These are phyloP conservation scores for Wickerhamomyces sp. DNA, from an alignment of 1,139 yeast genomes.

Conservation along the genomic window DNA sequence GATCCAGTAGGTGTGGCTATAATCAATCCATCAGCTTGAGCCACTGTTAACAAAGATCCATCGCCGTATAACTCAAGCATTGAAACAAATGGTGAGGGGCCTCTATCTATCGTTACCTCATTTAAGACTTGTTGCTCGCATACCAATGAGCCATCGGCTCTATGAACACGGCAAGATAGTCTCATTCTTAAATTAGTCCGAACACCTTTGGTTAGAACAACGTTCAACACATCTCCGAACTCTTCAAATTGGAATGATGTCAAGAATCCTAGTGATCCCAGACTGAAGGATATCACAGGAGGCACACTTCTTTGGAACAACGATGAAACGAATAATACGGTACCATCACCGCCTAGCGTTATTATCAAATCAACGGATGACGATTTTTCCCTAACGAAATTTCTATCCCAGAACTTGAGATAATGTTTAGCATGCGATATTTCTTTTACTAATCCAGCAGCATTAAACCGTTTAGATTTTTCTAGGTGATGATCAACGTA, in stretches of 20 bases:
- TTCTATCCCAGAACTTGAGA: slow-evolving; percentile 66
- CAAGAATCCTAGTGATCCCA: slow-evolving; percentile 79
- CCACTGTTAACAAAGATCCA: slow-evolving; percentile 72
- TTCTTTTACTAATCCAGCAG: slow-evolving; percentile 33
- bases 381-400: slow-evolving; percentile 47
- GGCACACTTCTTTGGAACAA: slow-evolving; percentile 80
- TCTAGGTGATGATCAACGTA: slow-evolving; percentile 68
- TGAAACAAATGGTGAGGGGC: slow-evolving; percentile 85
- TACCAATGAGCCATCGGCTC: slow-evolving; percentile 51
- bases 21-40: slow-evolving; percentile 87
- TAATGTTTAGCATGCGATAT: slow-evolving; percentile 39
- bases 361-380: slow-evolving; percentile 70
- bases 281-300: slow-evolving; percentile 77
- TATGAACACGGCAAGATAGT: slow-evolving; percentile 61
- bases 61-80: slow-evolving; percentile 82
- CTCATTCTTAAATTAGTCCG: slow-evolving; percentile 80
- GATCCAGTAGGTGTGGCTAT: slow-evolving; percentile 92
- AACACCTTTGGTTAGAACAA: slow-evolving; percentile 64
- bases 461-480: slow-evolving; percentile 59
- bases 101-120: slow-evolving; percentile 81
- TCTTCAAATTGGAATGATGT: slow-evolving; percentile 75
- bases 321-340: slow-evolving; percentile 76
- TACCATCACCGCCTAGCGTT: slow-evolving; percentile 89
- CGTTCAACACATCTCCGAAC: slow-evolving; percentile 51
- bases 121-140: slow-evolving; percentile 79